These are phyloP conservation scores for Scedosporium apiospermum DNA, from an alignment of 2,329 filamentous ascomycete species.

Conservation along the genomic window DNA sequence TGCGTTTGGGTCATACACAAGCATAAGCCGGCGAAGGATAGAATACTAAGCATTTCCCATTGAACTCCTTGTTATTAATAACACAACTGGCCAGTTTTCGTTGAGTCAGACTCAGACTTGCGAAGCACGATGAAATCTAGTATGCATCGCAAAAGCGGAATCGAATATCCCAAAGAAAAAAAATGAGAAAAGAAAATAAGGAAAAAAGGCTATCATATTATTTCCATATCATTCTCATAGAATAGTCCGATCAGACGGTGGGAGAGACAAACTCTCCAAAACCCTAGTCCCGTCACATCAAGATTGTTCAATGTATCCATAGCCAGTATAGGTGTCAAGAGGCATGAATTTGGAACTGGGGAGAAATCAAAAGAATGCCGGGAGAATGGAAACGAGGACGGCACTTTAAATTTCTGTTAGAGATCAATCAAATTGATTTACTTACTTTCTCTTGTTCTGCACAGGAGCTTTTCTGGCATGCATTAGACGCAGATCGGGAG, in stretches of 20 bases:
- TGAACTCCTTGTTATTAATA: neutral
- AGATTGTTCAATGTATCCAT: neutral
- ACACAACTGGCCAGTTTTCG: neutral
- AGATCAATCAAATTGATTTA: too few relatives aligned
- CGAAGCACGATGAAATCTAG: neutral
- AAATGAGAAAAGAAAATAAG: too few relatives aligned
- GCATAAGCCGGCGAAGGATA: neutral
- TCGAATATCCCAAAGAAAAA: neutral
- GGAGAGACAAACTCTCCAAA: neutral
- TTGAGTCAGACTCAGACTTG: neutral
- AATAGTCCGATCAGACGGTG: too few relatives aligned
- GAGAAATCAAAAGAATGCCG: too few relatives aligned
- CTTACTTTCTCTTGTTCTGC: too few relatives aligned
- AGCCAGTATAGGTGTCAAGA: neutral
- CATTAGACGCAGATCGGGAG: neutral
- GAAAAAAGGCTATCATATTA: too few relatives aligned
- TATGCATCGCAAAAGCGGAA: neutral
- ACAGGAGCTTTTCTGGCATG: neutral
- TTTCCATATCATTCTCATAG: too few relatives aligned
- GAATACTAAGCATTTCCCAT: neutral
- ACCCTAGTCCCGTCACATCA: constrained; percentile 2
- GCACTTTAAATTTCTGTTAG: too few relatives aligned
- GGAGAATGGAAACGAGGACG: too few relatives aligned
- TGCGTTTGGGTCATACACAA: constrained; percentile 3
- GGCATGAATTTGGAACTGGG: too few relatives aligned